Percentiles rank a stretch among this genome's conserved stretches.
Evolutionary conservation across 257 asterid species (phyloP).

Genomic region (Scutellaria minor): DNA sequence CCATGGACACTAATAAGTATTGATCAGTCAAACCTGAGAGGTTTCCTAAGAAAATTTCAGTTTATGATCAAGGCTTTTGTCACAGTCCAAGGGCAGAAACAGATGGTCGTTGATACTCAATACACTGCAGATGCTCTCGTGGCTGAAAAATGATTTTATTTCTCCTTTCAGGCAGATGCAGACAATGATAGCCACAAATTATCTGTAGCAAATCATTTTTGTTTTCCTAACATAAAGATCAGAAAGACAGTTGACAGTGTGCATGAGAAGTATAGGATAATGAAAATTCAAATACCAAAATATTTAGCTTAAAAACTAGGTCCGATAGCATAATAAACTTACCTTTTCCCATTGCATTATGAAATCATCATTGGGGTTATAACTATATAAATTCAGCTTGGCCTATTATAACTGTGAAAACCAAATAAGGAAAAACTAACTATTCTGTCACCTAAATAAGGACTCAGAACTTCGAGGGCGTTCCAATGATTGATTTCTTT

Average conservation of each 20-base stretch:
- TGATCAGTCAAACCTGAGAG: constrained; percentile 58
- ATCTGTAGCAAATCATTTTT: constrained; percentile 84
- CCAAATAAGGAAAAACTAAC: constrained; percentile 33
- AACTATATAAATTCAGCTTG: constrained; percentile 9
- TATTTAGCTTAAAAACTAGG: constrained; percentile 20
- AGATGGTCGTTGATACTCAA: constrained; percentile 64
- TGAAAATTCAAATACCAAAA: constrained; percentile 28
- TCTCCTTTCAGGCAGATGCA: constrained; percentile 77
- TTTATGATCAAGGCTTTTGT: constrained; percentile 46
- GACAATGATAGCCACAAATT: constrained; percentile 73
- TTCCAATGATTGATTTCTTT: constrained; percentile 47
- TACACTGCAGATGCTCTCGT: constrained; percentile 80
- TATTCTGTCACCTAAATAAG: constrained; percentile 68
- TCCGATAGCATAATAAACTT: constrained; percentile 33
- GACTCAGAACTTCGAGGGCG: constrained; percentile 62
- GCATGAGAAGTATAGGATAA: constrained; percentile 25
- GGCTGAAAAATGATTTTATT: constrained; percentile 69
- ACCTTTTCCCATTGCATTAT: constrained; percentile 86
- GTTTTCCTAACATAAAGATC: constrained; percentile 58
- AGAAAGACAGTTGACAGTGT: constrained; percentile 32
- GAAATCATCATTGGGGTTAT: constrained; percentile 52
- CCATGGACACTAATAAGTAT: background rate
- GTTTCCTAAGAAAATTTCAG: constrained; percentile 49
- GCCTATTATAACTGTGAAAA: constrained; percentile 14
- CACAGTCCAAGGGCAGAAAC: constrained; percentile 59